Conservation (phyloP, 371 early-diverging fungal species). For the Syncephalastrum monosporum region DNA sequence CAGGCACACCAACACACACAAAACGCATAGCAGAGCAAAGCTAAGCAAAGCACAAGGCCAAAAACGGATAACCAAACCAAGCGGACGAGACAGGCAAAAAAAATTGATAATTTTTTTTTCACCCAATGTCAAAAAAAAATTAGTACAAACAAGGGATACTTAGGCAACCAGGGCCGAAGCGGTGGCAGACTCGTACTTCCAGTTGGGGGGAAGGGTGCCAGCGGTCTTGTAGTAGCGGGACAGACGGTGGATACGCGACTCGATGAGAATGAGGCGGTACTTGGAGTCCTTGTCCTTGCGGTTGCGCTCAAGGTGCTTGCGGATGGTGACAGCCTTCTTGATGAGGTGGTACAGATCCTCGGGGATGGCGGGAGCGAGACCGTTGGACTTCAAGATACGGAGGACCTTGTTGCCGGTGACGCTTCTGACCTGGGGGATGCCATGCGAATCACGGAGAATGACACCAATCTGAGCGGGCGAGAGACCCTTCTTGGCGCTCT, state of each 20-base stretch:
- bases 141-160: slow-evolving; percentile 6
- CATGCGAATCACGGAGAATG: slow-evolving; percentile 97
- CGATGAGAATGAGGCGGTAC: slow-evolving; percentile 99
- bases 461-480: slow-evolving; percentile 99
- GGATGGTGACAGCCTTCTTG: slow-evolving; percentile 99
- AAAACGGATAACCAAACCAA: too few relatives aligned
- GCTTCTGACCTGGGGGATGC: slow-evolving; percentile 95
- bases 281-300: slow-evolving; percentile 99
- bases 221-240: slow-evolving; percentile 99
- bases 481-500: slow-evolving; percentile 99
- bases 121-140: too few relatives aligned
- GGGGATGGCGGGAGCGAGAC: slow-evolving; percentile 97
- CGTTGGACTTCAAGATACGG: slow-evolving; percentile 89
- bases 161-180: slow-evolving; percentile 52
- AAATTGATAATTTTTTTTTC: neutral
- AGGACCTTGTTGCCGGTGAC: slow-evolving; percentile 98
- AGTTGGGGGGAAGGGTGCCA: slow-evolving; percentile 97
- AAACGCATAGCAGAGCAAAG: neutral
- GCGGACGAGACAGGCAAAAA: too few relatives aligned
- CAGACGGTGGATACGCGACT: slow-evolving; percentile 99
- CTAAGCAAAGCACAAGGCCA: too few relatives aligned
- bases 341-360: slow-evolving; percentile 99
- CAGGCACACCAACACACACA: neutral
- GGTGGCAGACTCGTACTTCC: slow-evolving; percentile 85
- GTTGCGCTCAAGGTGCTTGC: slow-evolving; percentile 99